A percentile compares a stretch with the other conserved stretches of the same genome.
Conservation (phyloP, 116 monocot species). For the Thalassia testudinum region DNA sequence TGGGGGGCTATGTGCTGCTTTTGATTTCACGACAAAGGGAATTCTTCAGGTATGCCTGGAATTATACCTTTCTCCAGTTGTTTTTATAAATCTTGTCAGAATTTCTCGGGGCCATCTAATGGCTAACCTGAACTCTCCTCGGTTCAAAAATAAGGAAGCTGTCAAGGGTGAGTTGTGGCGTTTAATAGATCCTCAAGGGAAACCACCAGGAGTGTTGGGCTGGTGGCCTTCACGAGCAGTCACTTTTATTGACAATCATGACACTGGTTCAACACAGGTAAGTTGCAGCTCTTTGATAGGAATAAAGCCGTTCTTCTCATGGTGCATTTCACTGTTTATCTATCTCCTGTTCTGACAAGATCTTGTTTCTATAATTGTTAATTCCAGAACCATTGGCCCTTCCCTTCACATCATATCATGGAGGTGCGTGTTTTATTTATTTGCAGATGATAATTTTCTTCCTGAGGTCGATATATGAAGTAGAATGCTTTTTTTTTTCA, state of each 20-base stretch:
- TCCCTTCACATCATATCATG: slow-evolving; percentile 54
- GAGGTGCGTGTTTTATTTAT: slow-evolving; percentile 38
- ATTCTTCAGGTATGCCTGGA: slow-evolving; percentile 65
- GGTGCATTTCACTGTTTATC: too few relatives aligned
- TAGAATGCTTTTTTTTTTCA: too few relatives aligned
- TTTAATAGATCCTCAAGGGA: slow-evolving; percentile 48
- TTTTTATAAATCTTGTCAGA: too few relatives aligned
- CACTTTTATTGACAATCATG: slow-evolving; percentile 86
- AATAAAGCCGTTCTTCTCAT: too few relatives aligned
- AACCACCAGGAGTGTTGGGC: slow-evolving; percentile 69
- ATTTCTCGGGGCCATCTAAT: too few relatives aligned
- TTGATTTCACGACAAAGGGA: slow-evolving; percentile 96
- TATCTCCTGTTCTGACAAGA: too few relatives aligned
- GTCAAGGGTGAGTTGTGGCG: slow-evolving; percentile 77
- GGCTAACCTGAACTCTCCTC: too few relatives aligned
- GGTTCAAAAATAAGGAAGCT: slow-evolving; percentile 68
- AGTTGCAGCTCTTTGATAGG: not conserved
- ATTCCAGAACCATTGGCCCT: slow-evolving; percentile 69
- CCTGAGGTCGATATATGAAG: too few relatives aligned
- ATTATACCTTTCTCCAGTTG: too few relatives aligned
- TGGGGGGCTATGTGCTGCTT: slow-evolving; percentile 62
- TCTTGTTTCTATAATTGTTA: too few relatives aligned
- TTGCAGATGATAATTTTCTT: too few relatives aligned
- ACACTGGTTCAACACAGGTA: slow-evolving; percentile 88
- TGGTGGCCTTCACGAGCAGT: slow-evolving; percentile 89